phyloP scores from a whole-genome alignment of 2,329 filamentous ascomycete genomes.

The Exophiala calicioides region DNA sequence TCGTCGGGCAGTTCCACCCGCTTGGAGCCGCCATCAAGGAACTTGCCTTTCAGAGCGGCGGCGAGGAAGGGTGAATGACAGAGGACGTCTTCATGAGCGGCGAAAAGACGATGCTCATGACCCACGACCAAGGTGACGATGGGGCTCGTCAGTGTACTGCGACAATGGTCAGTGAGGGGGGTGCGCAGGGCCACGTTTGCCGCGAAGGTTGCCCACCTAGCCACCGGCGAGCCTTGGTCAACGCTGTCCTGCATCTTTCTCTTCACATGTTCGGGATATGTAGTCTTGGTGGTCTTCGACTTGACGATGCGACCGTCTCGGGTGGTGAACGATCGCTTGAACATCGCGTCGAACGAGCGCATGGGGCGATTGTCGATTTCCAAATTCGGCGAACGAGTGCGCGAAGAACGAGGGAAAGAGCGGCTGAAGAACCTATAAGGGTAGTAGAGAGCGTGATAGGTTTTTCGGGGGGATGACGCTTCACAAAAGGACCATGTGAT shows the following conservation, averaged over 20 bases:
- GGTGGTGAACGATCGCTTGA: conserved; percentile 86
- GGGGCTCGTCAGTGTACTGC: conserved; percentile 61
- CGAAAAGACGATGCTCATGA: conserved; percentile 82
- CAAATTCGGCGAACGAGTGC: conserved; percentile 48
- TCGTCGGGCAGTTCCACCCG: conserved; percentile 73
- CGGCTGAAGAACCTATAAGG: conserved; percentile 37
- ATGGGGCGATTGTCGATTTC: conserved; percentile 31
- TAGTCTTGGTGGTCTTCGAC: conserved; percentile 76
- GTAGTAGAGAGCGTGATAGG: conserved; percentile 45
- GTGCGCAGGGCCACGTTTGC: not conserved
- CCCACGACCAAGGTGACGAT: conserved; percentile 88
- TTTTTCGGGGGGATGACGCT: conserved; percentile 37
- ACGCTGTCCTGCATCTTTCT: conserved; percentile 85
- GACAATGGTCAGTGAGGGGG: conserved; percentile 27
- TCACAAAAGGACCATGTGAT: conserved; percentile 54
- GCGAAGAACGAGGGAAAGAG: conserved; percentile 47
- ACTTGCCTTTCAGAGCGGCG: conserved; percentile 68
- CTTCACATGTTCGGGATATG: conserved; percentile 75
- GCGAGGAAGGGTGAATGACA: conserved; percentile 82
- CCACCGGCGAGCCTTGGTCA: conserved; percentile 56
- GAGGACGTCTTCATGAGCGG: conserved; percentile 90
- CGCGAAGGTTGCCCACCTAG: conserved; percentile 30
- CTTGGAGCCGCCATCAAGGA: conserved; percentile 65
- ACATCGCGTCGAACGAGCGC: conserved; percentile 64
- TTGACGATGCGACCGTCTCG: conserved; percentile 81